Percentiles rank a stretch among this genome's conserved stretches.
Conservation (phyloP, 2,329 filamentous ascomycete genomes). For the Elsinoe ampelina region DNA sequence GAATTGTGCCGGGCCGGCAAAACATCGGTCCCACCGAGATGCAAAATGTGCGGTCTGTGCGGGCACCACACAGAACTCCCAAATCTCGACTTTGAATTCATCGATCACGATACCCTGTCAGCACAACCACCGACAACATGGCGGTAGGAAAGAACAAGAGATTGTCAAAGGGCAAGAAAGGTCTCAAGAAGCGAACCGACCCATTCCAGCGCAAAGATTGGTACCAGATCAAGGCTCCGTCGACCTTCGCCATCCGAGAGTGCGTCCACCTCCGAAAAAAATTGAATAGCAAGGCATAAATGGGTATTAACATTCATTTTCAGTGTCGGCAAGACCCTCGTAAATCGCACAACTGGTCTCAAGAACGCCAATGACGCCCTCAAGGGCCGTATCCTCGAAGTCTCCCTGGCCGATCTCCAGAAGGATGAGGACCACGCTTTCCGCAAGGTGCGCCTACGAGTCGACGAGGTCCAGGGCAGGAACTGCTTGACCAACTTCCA, state of each 20-base stretch:
- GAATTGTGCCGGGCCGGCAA: background rate
- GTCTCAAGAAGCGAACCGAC: constrained; percentile 99
- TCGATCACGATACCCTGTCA: constrained; percentile 10
- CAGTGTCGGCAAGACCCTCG: constrained; percentile 98
- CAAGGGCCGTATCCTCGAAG: constrained; percentile 98
- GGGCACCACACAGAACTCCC: background rate
- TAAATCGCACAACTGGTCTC: constrained; percentile 98
- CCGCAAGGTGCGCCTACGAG: constrained; percentile 98
- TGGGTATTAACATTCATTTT: constrained; percentile 27
- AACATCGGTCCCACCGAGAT: too few relatives aligned
- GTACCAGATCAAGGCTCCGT: constrained; percentile 97
- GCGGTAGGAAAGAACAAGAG: constrained; percentile 98
- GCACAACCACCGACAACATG: constrained; percentile 36
- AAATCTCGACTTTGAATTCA: constrained; percentile 4
- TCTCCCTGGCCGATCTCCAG: constrained; percentile 96
- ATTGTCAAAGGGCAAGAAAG: constrained; percentile 99
- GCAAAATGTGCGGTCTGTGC: background rate
- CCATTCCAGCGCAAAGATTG: constrained; percentile 95
- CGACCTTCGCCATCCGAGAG: constrained; percentile 94
- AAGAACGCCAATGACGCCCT: constrained; percentile 99
- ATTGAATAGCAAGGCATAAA: constrained; percentile 11
- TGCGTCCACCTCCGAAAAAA: constrained; percentile 37
- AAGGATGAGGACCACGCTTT: constrained; percentile 99
- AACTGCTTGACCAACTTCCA: constrained; percentile 99
- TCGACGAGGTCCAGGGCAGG: constrained; percentile 99